phyloP scores from a whole-genome alignment of 2,329 filamentous ascomycete species.

The Calonectria hongkongensis region DNA sequence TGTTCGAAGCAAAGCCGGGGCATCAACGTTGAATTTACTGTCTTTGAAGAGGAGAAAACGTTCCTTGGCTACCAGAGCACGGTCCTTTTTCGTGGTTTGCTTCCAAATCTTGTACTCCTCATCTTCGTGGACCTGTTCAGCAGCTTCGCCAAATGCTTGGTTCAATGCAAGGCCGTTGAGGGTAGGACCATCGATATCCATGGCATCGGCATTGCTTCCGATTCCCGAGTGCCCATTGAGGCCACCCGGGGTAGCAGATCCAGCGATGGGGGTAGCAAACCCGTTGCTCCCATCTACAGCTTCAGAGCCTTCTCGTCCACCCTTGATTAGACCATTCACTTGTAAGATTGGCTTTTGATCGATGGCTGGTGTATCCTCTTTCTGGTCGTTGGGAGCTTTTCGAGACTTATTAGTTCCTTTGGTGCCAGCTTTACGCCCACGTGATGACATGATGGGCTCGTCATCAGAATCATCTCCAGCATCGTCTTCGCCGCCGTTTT shows the following conservation, averaged over 20 bases:
- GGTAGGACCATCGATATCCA: slow-evolving; percentile 89
- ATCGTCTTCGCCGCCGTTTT: slow-evolving; percentile 89
- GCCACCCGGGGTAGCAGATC: slow-evolving; percentile 85
- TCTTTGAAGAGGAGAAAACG: slow-evolving; percentile 90
- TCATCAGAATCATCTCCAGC: slow-evolving; percentile 95
- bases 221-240: slow-evolving; percentile 79
- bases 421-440: slow-evolving; percentile 88
- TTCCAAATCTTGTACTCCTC: slow-evolving; percentile 99
- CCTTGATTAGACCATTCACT: slow-evolving; percentile 77
- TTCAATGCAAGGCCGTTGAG: slow-evolving; percentile 79
- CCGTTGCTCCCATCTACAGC: slow-evolving; percentile 87
- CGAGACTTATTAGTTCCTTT: slow-evolving; percentile 86
- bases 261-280: slow-evolving; percentile 85
- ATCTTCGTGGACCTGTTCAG: slow-evolving; percentile 88
- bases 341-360: slow-evolving; percentile 85
- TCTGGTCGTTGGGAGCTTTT: slow-evolving; percentile 82
- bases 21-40: slow-evolving; percentile 88
- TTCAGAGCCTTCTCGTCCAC: slow-evolving; percentile 84
- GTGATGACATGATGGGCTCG: slow-evolving; percentile 98
- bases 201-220: slow-evolving; percentile 86
- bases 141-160: slow-evolving; percentile 78
- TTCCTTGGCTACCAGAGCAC: slow-evolving; percentile 89
- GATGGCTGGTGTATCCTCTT: slow-evolving; percentile 85
- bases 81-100: slow-evolving; percentile 97
- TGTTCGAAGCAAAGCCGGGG: slow-evolving; percentile 88